A percentile compares a stretch with the other conserved stretches of the same genome.
These are phyloP conservation scores for Tarenaya hassleriana DNA, from an alignment of 345 rosid genomes.

Conservation along the genomic window DNA sequence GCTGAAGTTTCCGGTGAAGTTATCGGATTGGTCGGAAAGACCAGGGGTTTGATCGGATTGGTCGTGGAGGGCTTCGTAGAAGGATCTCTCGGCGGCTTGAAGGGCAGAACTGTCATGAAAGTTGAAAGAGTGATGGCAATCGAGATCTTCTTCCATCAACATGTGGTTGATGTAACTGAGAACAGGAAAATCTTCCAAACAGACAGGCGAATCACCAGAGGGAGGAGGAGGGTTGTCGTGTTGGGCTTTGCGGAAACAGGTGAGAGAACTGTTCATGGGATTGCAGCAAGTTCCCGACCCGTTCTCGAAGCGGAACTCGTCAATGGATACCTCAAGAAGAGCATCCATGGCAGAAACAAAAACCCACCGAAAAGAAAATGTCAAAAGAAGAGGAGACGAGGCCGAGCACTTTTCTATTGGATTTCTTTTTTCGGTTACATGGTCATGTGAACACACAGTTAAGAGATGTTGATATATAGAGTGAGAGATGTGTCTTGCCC, in stretches of 20 bases:
- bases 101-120: constrained; percentile 67
- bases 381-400: not conserved
- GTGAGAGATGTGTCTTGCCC: no score
- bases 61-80: constrained; percentile 57
- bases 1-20: constrained; percentile 15
- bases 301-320: constrained; percentile 21
- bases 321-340: constrained; percentile 19
- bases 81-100: constrained; percentile 76
- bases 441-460: no score
- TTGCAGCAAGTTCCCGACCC: constrained; percentile 28
- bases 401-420: no score
- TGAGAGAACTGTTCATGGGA: constrained; percentile 21
- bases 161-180: constrained; percentile 67
- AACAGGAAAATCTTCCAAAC: constrained; percentile 30
- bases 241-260: constrained; percentile 14
- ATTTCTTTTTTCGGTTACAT: no score
- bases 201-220: constrained; percentile 19
- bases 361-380: not conserved
- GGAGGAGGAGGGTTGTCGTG: constrained; percentile 14
- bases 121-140: constrained; percentile 58
- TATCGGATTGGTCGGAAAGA: constrained; percentile 16
- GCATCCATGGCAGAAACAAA: constrained; percentile 24
- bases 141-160: constrained; percentile 81
- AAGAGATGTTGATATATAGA: no score
- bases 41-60: constrained; percentile 18